Evolutionary conservation across 1,284 basidiomycete species (phyloP), one percentile per base, ranked within the genome.

Genomic region (Thecaphora thlaspeos): DNA sequence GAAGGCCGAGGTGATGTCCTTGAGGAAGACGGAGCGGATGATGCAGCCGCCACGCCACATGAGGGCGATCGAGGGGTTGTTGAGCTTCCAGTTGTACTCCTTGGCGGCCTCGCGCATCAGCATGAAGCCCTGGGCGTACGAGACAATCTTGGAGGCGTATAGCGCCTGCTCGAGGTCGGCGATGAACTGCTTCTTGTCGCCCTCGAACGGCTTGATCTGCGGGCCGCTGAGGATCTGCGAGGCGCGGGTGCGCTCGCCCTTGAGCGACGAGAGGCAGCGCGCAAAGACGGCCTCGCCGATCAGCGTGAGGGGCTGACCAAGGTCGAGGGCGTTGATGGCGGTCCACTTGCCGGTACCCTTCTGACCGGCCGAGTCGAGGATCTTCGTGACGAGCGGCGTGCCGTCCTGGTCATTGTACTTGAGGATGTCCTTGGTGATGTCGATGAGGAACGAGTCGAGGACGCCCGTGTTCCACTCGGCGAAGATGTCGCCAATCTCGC

Each of bases 21-120:
- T 75, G 51, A 77, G 63, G 68, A 77, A 77, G 43, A 76, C 73
- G 52, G 78, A 79, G 56, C 79, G 76, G 85, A 99, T 98, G 81
- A 99, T 99, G 81, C 95, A 98, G 68, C 95, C 95, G 70, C 95
- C 95, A 77, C 94, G 91, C 95, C 95, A 99, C 91, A 99, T 98
- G 70, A 85, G 87, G 45, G 95, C 95, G 79, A 99, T 97, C 64
- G 92, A 92, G 75, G 92, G 88, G 80, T 95, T 95, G 84, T 81
- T 81, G 61, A 81, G 73, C 68, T 76, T 76, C 81, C 79, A 81
- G 82, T 78, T 72, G 89, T 84, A 91, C 84, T 94, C 92, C 80
- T 91, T 89, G 50, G 93, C 94, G 49, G 94, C 94, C 82, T 97
- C 89, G 72, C 95, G 86, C 93, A 98, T 96, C 75, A 99, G 86